Conservation (phyloP, 495 filamentous ascomycete genomes). For the Penicillium malachiteum region DNA sequence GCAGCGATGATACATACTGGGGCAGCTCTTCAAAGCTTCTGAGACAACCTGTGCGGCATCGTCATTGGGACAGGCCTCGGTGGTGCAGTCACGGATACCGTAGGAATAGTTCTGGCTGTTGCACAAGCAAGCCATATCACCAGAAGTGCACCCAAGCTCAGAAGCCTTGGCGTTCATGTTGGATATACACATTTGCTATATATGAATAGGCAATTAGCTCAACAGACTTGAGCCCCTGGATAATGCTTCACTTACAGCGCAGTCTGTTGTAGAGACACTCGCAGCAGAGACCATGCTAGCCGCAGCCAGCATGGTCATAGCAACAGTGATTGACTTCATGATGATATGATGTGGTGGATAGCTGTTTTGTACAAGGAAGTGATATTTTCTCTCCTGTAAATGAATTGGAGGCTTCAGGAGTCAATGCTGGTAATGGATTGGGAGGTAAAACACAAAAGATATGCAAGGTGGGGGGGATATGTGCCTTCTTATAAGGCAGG, state of each 20-base stretch:
- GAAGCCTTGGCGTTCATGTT: constrained; percentile 68
- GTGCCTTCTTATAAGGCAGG: constrained; percentile 2
- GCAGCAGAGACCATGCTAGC: constrained; percentile 29
- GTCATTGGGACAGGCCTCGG: constrained; percentile 58
- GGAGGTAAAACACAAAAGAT: too few relatives aligned
- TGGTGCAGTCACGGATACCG: constrained; percentile 78
- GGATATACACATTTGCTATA: constrained; percentile 65
- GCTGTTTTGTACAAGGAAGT: constrained; percentile 1
- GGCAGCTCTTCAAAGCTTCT: constrained; percentile 38
- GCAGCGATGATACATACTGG: constrained; percentile 15
- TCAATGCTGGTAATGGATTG: too few relatives aligned
- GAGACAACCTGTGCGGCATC: constrained; percentile 37
- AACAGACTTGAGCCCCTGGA: too few relatives aligned
- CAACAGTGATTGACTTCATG: constrained; percentile 44
- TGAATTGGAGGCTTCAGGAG: too few relatives aligned
- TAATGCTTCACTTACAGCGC: constrained; percentile 30
- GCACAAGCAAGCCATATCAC: constrained; percentile 70
- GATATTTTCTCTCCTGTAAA: neutral
- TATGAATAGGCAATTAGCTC: too few relatives aligned
- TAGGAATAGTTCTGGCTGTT: constrained; percentile 62
- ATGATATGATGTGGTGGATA: constrained; percentile 16
- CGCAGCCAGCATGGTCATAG: constrained; percentile 37
- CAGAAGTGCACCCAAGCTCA: constrained; percentile 56
- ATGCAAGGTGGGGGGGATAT: too few relatives aligned
- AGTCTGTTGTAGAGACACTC: constrained; percentile 31